phyloP scores from a whole-genome alignment of 2,329 filamentous ascomycete species.

The Plectosphaerella sp. region DNA sequence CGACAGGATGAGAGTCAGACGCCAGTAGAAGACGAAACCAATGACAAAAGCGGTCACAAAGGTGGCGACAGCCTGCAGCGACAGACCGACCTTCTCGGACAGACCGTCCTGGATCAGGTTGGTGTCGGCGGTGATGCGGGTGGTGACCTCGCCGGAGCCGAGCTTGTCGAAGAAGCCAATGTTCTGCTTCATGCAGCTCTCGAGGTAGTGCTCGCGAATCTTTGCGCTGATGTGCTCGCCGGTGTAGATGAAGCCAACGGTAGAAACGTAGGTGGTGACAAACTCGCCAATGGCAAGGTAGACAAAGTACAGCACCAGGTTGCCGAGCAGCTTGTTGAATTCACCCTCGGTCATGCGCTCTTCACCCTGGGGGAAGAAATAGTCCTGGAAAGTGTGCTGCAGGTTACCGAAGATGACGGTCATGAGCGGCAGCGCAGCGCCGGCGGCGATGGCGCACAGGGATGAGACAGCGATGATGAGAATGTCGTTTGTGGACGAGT shows the following conservation, averaged over 20 bases:
- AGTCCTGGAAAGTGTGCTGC: constrained; percentile 65
- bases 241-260: constrained; percentile 85
- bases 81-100: constrained; percentile 81
- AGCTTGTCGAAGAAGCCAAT: constrained; percentile 92
- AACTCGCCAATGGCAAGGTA: constrained; percentile 83
- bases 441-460: constrained; percentile 65
- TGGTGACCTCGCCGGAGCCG: constrained; percentile 89
- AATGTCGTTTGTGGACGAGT: constrained; percentile 62
- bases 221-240: constrained; percentile 76
- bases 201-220: constrained; percentile 78
- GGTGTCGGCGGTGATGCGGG: constrained; percentile 88
- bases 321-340: constrained; percentile 57
- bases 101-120: constrained; percentile 93
- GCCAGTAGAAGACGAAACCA: constrained; percentile 88
- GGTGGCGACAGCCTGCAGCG: constrained; percentile 70
- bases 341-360: constrained; percentile 39
- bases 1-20: constrained; percentile 80
- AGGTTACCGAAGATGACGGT: constrained; percentile 77
- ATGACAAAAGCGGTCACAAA: constrained; percentile 89
- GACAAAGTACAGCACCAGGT: constrained; percentile 75
- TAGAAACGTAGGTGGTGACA: constrained; percentile 70
- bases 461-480: constrained; percentile 57
- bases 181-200: constrained; percentile 80
- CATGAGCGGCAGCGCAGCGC: constrained; percentile 75
- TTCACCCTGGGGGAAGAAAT: constrained; percentile 36